Evolutionary conservation across 169 alveolate genomes (phyloP), one percentile per base, ranked within the genome.

Genomic region (Cryptosporidium canis): DNA sequence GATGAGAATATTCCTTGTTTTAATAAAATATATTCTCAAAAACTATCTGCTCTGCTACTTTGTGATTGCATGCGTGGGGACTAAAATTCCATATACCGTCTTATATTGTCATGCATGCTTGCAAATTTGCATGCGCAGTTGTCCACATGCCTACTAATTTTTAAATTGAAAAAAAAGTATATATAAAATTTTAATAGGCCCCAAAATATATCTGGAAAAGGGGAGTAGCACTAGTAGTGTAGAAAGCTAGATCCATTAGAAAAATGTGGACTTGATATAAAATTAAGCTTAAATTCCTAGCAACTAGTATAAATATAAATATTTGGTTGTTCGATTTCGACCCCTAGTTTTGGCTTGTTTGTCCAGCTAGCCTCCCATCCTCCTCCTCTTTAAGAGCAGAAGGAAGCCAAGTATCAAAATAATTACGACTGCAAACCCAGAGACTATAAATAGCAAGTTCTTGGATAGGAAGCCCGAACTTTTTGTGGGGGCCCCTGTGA

Each of bases 121-220:
- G 71, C 87, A 77, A 24, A 61, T 31, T 61, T 77, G 72, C 70
- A 77, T 77, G 77, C 64, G 37, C 41, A 77, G 14, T 61, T 35
- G 68, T 61, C 51, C 44, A 61, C 72, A 58, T 77, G 87, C 87
- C 2, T 1, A 18, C 6, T 0, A 1, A 51, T 51, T 21, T 51
- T 18, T n/a, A n/a, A 2, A 51, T 21, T 51, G n/a, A 51, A 14
- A 14, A 14, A 45, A 18, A 67, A 67, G 14, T 47, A 41, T 31
- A 45, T 41, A 29, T 45, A 29, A 33, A 45, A 67, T 31, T 67
- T 41, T 44, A 35, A 61, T 31, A 61, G 33, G 33, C 31, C 31
- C 31, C 14, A 61, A 33, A 21, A 11, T 44, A 44, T 9, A 44
- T 14, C 55, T 14, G 55, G 55, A 44, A 14, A 14, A 14, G 55